A percentile compares a stretch with the other conserved stretches of the same genome.
These are phyloP conservation scores for Zymoseptoria pseudotritici DNA, from an alignment of 2,329 filamentous ascomycete species.

Conservation along the genomic window DNA sequence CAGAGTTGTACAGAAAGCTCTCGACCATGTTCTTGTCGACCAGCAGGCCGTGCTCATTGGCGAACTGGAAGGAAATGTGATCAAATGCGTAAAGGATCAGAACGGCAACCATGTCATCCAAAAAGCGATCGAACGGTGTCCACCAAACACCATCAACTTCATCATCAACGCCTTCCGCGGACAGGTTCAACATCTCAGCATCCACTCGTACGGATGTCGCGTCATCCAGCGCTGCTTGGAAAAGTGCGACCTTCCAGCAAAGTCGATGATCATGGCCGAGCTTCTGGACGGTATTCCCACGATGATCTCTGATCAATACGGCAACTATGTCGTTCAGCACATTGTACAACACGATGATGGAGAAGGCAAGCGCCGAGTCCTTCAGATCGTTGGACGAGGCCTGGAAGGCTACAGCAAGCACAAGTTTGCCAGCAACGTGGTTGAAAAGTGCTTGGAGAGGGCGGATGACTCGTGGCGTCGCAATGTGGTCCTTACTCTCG, in stretches of 20 bases:
- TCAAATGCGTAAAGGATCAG: conserved; percentile 73
- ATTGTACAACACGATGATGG: conserved; percentile 71
- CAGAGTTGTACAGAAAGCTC: conserved; percentile 89
- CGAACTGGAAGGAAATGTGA: conserved; percentile 70
- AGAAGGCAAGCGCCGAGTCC: conserved; percentile 65
- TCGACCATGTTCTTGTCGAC: conserved; percentile 85
- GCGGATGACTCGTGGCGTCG: conserved; percentile 63
- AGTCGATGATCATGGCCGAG: conserved; percentile 66
- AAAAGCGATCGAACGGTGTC: conserved; percentile 78
- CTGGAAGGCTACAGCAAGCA: conserved; percentile 77
- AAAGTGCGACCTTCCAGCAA: conserved; percentile 61
- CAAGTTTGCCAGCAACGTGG: conserved; percentile 95
- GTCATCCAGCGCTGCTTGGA: conserved; percentile 91
- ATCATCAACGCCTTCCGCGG: conserved; percentile 74
- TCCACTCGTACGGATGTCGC: conserved; percentile 80
- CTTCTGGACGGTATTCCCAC: conserved; percentile 63
- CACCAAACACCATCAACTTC: conserved; percentile 71
- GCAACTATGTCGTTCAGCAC: conserved; percentile 95
- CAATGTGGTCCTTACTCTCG: conserved; percentile 54
- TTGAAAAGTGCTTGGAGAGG: conserved; percentile 79
- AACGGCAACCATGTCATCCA: conserved; percentile 97
- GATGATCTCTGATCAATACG: conserved; percentile 80
- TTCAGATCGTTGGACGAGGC: conserved; percentile 63
- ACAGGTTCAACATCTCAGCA: conserved; percentile 65
- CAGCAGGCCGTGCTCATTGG: conserved; percentile 78